Conservation (phyloP, 148 eudicot genomes). For the Rhododendron henanense region DNA sequence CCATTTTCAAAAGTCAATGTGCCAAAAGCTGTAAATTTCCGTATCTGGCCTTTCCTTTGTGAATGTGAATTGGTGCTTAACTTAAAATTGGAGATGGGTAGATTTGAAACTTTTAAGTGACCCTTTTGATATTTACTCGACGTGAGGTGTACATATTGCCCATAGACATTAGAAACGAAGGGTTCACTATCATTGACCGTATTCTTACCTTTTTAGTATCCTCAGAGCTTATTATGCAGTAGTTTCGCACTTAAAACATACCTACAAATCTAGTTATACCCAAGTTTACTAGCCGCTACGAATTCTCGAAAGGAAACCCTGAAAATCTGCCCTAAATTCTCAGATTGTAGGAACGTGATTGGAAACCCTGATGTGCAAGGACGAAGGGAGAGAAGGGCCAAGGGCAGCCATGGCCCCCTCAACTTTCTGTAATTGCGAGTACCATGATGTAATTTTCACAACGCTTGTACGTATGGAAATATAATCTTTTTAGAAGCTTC, state of each 20-base stretch:
- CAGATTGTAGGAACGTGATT: neutral
- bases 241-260: neutral
- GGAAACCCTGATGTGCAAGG: neutral
- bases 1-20: neutral
- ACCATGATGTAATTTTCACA: neutral
- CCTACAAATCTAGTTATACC: neutral
- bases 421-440: neutral
- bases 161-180: neutral
- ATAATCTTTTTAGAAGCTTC: neutral
- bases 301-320: neutral
- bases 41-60: neutral
- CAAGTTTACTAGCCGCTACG: too few species aligned
- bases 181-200: neutral
- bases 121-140: neutral
- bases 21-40: neutral
- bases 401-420: neutral
- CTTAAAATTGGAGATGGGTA: neutral
- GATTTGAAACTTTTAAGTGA: neutral
- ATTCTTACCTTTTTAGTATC: neutral
- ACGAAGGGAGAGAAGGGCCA: neutral
- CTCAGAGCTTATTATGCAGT: neutral
- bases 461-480: neutral
- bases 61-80: neutral
- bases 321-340: neutral
- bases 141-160: neutral